These are phyloP conservation scores for Cryphonectria japonica DNA, from an alignment of 2,329 filamentous ascomycete genomes.

Conservation along the genomic window DNA sequence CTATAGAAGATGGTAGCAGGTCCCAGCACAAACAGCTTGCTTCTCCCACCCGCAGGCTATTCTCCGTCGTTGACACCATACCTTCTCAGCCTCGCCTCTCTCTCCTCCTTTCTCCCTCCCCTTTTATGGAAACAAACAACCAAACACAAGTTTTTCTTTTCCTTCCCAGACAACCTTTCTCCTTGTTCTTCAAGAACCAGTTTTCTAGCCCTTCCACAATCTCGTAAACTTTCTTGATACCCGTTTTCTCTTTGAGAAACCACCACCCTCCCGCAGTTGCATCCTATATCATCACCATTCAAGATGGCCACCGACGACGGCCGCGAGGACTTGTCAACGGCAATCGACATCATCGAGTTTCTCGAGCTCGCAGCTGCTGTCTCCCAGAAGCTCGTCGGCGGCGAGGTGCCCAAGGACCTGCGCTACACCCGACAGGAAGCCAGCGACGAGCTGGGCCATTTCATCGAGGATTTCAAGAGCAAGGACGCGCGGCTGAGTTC, in stretches of 20 bases:
- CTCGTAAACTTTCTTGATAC: not conserved
- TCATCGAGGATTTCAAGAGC: not conserved
- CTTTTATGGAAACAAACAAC: not conserved
- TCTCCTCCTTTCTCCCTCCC: not conserved
- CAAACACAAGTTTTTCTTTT: not conserved
- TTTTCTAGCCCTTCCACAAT: not conserved
- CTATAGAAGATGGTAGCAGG: not conserved
- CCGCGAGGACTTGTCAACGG: not conserved
- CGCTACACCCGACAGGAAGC: not conserved
- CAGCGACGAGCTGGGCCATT: not conserved
- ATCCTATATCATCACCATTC: not conserved
- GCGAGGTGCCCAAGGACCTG: not conserved
- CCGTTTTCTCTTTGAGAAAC: not conserved
- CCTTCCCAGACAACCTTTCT: not conserved
- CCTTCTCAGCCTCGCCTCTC: not conserved
- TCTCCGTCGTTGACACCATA: not conserved
- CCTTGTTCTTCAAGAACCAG: not conserved
- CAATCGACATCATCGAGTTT: not conserved
- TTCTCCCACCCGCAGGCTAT: not conserved
- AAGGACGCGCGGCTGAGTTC: not conserved
- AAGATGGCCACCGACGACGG: not conserved
- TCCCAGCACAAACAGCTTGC: not conserved
- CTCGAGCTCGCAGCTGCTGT: not conserved
- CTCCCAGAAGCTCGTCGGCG: not conserved
- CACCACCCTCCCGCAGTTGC: not conserved